Conservation (phyloP, 345 rosid species). For the Litchi chinensis region DNA sequence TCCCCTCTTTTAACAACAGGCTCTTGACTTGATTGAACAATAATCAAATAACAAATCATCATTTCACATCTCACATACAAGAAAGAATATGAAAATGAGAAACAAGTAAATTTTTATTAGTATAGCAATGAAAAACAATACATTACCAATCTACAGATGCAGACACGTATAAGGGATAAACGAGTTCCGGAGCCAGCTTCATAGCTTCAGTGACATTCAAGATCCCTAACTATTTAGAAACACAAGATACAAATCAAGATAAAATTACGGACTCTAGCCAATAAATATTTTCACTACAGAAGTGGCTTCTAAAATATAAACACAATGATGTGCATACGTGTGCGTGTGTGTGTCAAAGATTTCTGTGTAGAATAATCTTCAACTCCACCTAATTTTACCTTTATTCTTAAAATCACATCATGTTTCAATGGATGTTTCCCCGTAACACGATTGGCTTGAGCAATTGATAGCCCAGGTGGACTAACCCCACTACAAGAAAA, state of each 20-base stretch:
- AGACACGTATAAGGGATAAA: conserved; percentile 76
- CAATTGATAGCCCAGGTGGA: conserved; percentile 84
- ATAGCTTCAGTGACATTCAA: conserved; percentile 81
- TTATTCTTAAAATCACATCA: conserved; percentile 70
- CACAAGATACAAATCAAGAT: conserved; percentile 1
- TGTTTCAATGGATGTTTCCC: conserved; percentile 75
- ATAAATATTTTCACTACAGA: background rate
- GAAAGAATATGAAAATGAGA: conserved; percentile 18
- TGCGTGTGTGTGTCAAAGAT: background rate
- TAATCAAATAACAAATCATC: conserved; percentile 27
- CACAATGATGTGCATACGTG: background rate
- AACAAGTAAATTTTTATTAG: background rate
- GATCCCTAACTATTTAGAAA: conserved; percentile 71
- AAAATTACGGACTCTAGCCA: background rate
- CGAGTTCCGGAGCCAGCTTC: conserved; percentile 72
- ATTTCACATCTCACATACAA: conserved; percentile 8
- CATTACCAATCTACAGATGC: conserved; percentile 78
- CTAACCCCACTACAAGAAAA: conserved; percentile 69
- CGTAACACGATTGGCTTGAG: conserved; percentile 66
- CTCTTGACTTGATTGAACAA: conserved; percentile 69
- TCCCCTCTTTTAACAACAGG: conserved; percentile 85
- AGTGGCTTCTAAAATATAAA: background rate
- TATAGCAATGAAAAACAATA: conserved; percentile 16
- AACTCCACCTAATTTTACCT: conserved; percentile 48
- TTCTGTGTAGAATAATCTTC: conserved; percentile 10